Percentiles rank a stretch among this genome's conserved stretches.
These are phyloP conservation scores for Hymenoscyphus infarciens DNA, from an alignment of 2,329 filamentous ascomycete genomes.

Conservation along the genomic window DNA sequence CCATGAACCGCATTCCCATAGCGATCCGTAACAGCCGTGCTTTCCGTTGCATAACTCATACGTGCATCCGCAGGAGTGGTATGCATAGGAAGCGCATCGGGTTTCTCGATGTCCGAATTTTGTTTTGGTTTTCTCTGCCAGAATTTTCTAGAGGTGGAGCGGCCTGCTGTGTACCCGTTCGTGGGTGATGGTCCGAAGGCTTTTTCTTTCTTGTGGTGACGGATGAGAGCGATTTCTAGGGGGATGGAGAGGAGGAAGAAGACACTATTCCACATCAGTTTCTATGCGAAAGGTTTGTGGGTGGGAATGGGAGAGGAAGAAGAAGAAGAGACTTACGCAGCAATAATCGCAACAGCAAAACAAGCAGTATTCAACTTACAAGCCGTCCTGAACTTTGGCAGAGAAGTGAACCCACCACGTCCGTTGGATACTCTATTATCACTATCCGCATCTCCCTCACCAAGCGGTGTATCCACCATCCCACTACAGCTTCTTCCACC, in stretches of 20 bases:
- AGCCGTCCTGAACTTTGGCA: slow-evolving; percentile 50
- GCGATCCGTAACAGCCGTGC: slow-evolving; percentile 25
- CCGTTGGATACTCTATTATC: slow-evolving; percentile 47
- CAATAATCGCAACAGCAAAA: slow-evolving; percentile 75
- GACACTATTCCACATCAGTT: slow-evolving; percentile 43
- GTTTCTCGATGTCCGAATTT: slow-evolving; percentile 20
- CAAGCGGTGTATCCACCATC: slow-evolving; percentile 64
- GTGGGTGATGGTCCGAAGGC: slow-evolving; percentile 62
- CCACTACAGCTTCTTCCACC: slow-evolving; percentile 66
- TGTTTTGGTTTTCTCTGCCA: slow-evolving; percentile 30
- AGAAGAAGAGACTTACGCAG: slow-evolving; percentile 54
- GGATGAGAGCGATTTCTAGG: slow-evolving; percentile 64
- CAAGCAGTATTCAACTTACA: slow-evolving; percentile 75
- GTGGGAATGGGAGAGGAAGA: slow-evolving; percentile 1
- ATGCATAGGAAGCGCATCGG: slow-evolving; percentile 39
- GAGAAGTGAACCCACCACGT: slow-evolving; percentile 40
- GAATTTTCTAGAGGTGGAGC: slow-evolving; percentile 40
- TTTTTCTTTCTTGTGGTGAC: slow-evolving; percentile 72
- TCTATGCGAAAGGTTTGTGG: neutral
- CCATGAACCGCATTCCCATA: neutral
- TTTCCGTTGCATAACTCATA: slow-evolving; percentile 28
- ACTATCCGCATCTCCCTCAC: slow-evolving; percentile 53
- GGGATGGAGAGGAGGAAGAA: slow-evolving; percentile 73
- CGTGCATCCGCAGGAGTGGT: slow-evolving; percentile 38
- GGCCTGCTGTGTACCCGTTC: slow-evolving; percentile 65